Evolutionary conservation across 768 basidiomycete species (phyloP).

Genomic region (Leccinum barrowsii): DNA sequence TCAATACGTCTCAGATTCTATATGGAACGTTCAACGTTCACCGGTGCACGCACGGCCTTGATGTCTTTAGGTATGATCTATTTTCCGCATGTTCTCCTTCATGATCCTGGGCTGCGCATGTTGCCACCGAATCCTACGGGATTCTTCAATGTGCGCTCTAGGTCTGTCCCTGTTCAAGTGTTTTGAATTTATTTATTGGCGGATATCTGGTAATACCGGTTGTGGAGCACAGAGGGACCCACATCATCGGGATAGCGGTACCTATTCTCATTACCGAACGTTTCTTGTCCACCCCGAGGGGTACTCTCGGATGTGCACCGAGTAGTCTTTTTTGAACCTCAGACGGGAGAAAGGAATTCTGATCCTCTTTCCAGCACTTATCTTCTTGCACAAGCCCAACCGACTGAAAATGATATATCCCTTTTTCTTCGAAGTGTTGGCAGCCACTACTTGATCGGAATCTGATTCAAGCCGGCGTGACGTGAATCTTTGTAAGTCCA

Average conservation of each 20-base stretch:
- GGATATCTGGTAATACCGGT: not conserved
- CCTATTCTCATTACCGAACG: not conserved
- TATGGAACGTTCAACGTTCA: not conserved
- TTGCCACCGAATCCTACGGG: not conserved
- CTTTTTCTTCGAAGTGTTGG: too few relatives aligned
- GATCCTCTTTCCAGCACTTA: too few relatives aligned
- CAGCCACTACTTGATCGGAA: too few relatives aligned
- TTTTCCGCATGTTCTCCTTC: not conserved
- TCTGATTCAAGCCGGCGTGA: conserved; percentile 34
- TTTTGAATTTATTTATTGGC: not conserved
- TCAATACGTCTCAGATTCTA: not conserved
- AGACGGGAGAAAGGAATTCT: too few relatives aligned
- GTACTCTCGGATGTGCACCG: too few relatives aligned
- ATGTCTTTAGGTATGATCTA: too few relatives aligned
- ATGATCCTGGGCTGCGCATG: not conserved
- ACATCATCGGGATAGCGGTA: not conserved
- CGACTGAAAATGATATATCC: too few relatives aligned
- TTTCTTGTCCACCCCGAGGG: too few relatives aligned
- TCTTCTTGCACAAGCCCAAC: too few relatives aligned
- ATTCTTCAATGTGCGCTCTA: not conserved
- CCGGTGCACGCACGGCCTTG: too few relatives aligned
- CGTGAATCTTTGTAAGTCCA: conserved; percentile 38
- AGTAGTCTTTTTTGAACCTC: too few relatives aligned
- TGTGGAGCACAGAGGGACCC: too few relatives aligned
- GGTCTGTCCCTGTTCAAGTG: not conserved